Base-by-base conservation (phyloP, 805 yeast species). In the Ogataea degrootiae region DNA sequence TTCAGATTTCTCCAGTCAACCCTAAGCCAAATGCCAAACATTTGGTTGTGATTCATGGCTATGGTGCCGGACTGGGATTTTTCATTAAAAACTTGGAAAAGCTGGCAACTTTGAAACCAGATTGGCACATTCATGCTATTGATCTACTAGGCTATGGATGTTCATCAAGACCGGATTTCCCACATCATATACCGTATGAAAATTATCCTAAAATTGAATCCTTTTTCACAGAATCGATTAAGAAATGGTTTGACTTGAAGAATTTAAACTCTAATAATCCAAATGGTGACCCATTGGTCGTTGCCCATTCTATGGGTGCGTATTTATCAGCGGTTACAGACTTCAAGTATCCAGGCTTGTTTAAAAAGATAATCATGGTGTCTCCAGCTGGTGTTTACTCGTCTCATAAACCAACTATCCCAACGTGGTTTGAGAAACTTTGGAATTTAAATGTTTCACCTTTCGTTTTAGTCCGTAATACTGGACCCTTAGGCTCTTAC, bases 301-400 rank as follows among this genome's bases (percentile, higher is more conserved):
- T 82, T 65, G 95, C 96, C 1, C 99, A 92, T 67, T 90, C 97
- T 0, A 74, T 94, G 78, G 99, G 99, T 5, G 97, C 96, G 0
- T 92, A 91, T 61, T 58, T 92, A 21, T 77, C 85, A 61, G 77
- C 84, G 0, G 66, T 83, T 5, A 86, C 88, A 56, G 85, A 87
- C 4, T 71, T 82, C 45, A 72, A 74, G 45, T 68, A 74, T 52
- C 88, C 92, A 0, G 67, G 71, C 2, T 76, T 80, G 40, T 83
- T 91, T 51, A 70, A 74, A 42, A 85, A 84, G 56, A 61, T 92
- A 34, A 60, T 90, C n/a, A 74, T 91, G 71, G 83, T 88, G 6
- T 86, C 96, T 0, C 98, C 98, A 0, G 98, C 96, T 0, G 97
- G 96, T 3, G 80, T 94, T 6, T 76, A 78, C 36, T 73, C 74